These are phyloP conservation scores for Saturnispora sekii DNA, from an alignment of 805 yeast genomes.

Conservation along the genomic window DNA sequence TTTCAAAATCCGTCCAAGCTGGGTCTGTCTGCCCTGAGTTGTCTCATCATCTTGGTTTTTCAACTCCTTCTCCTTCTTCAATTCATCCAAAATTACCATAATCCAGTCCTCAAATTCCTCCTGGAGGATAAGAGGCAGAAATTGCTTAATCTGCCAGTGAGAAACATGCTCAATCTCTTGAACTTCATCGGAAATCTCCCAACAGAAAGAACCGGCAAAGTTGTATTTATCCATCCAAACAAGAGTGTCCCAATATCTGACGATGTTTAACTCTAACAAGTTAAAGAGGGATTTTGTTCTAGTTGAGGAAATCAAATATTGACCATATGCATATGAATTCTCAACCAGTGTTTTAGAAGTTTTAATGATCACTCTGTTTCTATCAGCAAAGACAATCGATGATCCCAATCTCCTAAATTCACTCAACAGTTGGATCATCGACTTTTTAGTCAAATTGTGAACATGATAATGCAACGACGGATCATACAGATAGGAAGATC, in stretches of 20 bases:
- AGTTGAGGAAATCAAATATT: slow-evolving; percentile 67
- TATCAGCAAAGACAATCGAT: slow-evolving; percentile 64
- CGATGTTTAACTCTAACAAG: slow-evolving; percentile 65
- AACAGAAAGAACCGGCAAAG: slow-evolving; percentile 63
- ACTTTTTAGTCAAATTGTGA: slow-evolving; percentile 75
- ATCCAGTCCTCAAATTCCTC: slow-evolving; percentile 87
- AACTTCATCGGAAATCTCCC: slow-evolving; percentile 24
- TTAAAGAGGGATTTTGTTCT: slow-evolving; percentile 75
- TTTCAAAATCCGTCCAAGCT: slow-evolving; percentile 45
- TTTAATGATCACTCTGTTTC: slow-evolving; percentile 61
- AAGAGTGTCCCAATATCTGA: slow-evolving; percentile 83
- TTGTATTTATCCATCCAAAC: slow-evolving; percentile 93
- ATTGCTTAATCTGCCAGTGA: slow-evolving; percentile 72
- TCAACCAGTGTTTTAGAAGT: slow-evolving; percentile 74
- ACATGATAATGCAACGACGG: slow-evolving; percentile 76
- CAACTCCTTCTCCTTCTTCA: slow-evolving; percentile 45
- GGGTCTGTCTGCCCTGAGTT: slow-evolving; percentile 42
- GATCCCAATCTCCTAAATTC: slow-evolving; percentile 80
- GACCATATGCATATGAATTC: slow-evolving; percentile 85
- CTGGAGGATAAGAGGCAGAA: slow-evolving; percentile 65
- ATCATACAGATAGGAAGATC: slow-evolving; percentile 66
- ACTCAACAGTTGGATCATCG: slow-evolving; percentile 67
- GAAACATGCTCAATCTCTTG: slow-evolving; percentile 42
- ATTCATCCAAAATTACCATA: slow-evolving; percentile 59
- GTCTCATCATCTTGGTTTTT: slow-evolving; percentile 7